A percentile compares a stretch with the other conserved stretches of the same genome.
Conservation (phyloP, 345 rosid species). For the Murraya paniculata region DNA sequence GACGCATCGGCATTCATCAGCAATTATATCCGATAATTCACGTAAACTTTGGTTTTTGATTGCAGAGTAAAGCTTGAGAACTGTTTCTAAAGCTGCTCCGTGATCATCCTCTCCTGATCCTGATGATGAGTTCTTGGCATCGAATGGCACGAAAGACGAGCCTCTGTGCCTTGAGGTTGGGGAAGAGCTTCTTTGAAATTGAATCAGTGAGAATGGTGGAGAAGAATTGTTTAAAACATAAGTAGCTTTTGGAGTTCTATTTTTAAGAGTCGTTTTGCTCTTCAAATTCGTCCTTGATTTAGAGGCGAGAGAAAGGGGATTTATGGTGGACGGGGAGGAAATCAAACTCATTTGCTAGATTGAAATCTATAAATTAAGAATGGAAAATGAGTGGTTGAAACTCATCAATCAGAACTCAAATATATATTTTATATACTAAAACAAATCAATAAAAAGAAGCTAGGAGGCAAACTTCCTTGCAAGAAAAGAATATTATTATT, state of each 20-base stretch:
- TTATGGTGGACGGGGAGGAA: slow-evolving; percentile 4
- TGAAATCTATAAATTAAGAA: neutral
- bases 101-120: slow-evolving; percentile 26
- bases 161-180: slow-evolving; percentile 10
- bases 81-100: slow-evolving; percentile 59
- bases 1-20: slow-evolving; percentile 67
- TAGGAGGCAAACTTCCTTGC: neutral
- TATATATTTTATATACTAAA: neutral
- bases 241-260: neutral
- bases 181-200: neutral
- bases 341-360: slow-evolving; percentile 17
- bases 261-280: neutral
- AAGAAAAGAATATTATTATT: slow-evolving; percentile 15
- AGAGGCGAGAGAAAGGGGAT: neutral
- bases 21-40: slow-evolving; percentile 53
- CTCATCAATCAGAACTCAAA: neutral
- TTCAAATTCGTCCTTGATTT: neutral
- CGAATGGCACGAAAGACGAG: slow-evolving; percentile 15
- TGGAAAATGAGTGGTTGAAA: too few species aligned
- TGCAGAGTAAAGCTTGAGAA: slow-evolving; percentile 52
- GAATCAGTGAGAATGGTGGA: neutral
- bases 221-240: neutral
- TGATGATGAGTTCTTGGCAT: slow-evolving; percentile 16
- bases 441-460: neutral
- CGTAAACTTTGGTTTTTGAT: slow-evolving; percentile 43